A percentile compares a stretch with the other conserved stretches of the same genome.
These are phyloP conservation scores for Yamadazyma atlantica DNA, from an alignment of 1,139 yeast species.

Conservation along the genomic window DNA sequence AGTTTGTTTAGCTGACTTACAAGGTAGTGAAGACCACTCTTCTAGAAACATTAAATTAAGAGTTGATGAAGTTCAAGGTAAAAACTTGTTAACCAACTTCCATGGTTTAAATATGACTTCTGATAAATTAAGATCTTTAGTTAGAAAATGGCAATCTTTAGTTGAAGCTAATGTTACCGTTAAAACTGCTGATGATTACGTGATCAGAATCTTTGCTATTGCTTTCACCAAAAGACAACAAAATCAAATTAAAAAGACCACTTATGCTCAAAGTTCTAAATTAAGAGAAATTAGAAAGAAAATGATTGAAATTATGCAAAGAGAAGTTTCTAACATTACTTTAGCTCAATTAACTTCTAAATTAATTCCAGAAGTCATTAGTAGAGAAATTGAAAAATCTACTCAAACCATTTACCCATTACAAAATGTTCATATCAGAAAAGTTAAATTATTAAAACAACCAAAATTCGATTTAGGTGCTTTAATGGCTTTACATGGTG, in stretches of 20 bases:
- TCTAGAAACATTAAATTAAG: conserved; percentile 53
- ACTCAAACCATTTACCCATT: conserved; percentile 53
- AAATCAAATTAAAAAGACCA: conserved; percentile 51
- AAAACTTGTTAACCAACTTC: conserved; percentile 55
- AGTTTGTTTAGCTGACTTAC: conserved; percentile 50
- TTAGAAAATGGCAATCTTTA: conserved; percentile 55
- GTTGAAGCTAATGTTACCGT: conserved; percentile 54
- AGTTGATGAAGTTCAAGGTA: conserved; percentile 56
- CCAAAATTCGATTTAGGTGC: conserved; percentile 56
- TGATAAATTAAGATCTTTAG: conserved; percentile 52
- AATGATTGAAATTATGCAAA: conserved; percentile 53
- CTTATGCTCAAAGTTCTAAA: conserved; percentile 52
- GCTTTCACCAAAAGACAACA: conserved; percentile 56
- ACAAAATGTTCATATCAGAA: conserved; percentile 54
- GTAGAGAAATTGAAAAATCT: conserved; percentile 54
- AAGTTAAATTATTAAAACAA: conserved; percentile 52
- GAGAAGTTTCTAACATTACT: conserved; percentile 51
- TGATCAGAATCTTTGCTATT: conserved; percentile 50
- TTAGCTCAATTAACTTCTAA: conserved; percentile 52
- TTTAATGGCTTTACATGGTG: conserved; percentile 53
- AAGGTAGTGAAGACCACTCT: conserved; percentile 54
- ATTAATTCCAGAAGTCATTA: conserved; percentile 54
- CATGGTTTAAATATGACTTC: conserved; percentile 52
- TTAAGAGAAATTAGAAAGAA: conserved; percentile 53
- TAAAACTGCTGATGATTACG: conserved; percentile 51